Conservation (phyloP, 345 rosid genomes). For the Citrus sp. region DNA sequence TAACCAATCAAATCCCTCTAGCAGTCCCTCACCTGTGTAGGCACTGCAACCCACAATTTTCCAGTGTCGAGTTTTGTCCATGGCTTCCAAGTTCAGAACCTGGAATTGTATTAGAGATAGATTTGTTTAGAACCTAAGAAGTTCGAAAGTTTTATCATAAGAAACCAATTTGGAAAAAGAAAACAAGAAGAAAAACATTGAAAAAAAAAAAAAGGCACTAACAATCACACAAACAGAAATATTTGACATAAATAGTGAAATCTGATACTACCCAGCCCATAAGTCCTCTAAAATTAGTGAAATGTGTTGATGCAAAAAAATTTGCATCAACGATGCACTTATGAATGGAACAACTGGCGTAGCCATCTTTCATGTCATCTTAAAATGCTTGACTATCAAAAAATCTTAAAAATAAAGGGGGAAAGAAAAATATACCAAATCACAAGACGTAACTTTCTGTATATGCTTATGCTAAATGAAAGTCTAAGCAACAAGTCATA, state of each 20-base stretch:
- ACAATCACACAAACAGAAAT: no score
- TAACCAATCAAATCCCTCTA: constrained; percentile 91
- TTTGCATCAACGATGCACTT: background rate
- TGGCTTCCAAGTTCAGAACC: constrained; percentile 77
- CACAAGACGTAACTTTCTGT: background rate
- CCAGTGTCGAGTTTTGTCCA: constrained; percentile 93
- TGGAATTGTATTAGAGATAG: constrained; percentile 13
- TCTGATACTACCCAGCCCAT: background rate
- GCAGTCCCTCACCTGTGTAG: constrained; percentile 80
- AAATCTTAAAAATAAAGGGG: background rate
- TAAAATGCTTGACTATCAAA: background rate
- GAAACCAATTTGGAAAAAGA: no score
- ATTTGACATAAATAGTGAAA: no score
- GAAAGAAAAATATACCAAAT: background rate
- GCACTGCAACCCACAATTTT: constrained; percentile 86
- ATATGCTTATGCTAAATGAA: background rate
- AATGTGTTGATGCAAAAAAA: background rate
- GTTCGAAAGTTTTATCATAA: background rate
- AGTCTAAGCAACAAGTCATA: background rate
- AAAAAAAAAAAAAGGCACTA: background rate
- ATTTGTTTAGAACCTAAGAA: background rate
- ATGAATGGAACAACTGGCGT: background rate
- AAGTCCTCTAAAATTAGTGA: background rate
- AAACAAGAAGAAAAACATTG: no score
- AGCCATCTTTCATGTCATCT: constrained; percentile 1